Base-by-base conservation (phyloP, 1,139 yeast genomes). In the Lodderomyces margitis region DNA sequence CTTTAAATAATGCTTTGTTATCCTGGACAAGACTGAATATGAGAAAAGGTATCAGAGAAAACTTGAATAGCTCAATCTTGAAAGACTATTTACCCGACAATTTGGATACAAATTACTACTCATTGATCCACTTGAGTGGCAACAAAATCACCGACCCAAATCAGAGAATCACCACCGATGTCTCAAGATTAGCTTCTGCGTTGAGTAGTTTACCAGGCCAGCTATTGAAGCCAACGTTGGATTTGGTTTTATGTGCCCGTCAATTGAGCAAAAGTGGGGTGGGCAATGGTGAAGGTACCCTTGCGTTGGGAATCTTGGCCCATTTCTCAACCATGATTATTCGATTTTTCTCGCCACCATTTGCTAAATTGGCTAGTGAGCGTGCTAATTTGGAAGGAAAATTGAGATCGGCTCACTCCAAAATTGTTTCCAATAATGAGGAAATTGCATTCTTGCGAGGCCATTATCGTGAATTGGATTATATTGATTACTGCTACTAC, bases 391-490 rank as follows among this genome's bases (percentile, higher is more conserved):
- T 88, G 41, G 97, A 91, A 62, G 95, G 96, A 46, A 84, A 86
- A 56, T 83, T 88, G 51, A 80, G 96, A 52, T 78, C 85, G 19
- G 76, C 86, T 25, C 97, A 91, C 61, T 80, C 96, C 2, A 83
- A 88, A 56, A 70, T 91, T 27, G 89, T 87, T 31, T 70, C 81
- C 38, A 85, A 83, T 56, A 80, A 78, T 52, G 98, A 91, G 65
- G 96, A 91, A 59, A 82, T 91, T 53, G 97, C 96, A 0, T 70
- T 91, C 40, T 76, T 88, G 46, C 76, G 84, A 45, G 97, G 97
- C 19, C 94, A 89, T 59, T 66, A 76, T 21, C 75, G 88, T 41
- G 98, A 91, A 59, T 70, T 86, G 50, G 88, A 85, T 54, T 75
- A 80, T 47, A 68, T 91, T 42, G 97, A 91, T 62, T 78, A 75